Evolutionary conservation across 1,139 yeast genomes (phyloP), one percentile per base, ranked within the genome.

Genomic region (Sugiyamaella novakii): DNA sequence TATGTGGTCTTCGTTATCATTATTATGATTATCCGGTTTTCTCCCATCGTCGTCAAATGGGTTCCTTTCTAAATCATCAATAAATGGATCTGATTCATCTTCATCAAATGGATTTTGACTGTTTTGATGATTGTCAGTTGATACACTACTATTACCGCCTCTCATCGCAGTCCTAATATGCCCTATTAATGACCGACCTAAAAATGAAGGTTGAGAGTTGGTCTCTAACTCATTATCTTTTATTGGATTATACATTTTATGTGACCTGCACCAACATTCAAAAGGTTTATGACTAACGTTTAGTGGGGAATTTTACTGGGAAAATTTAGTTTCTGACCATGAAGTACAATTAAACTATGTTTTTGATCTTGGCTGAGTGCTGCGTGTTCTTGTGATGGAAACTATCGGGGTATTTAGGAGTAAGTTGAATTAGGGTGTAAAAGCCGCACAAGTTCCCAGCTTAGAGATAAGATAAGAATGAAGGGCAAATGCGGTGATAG

Each of bases 361-460:
- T 35, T 29, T 34, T 34, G 6, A 15, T n/a, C n/a, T n/a, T n/a
- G n/a, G n/a, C n/a, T n/a, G n/a, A n/a, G n/a, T n/a, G n/a, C n/a
- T n/a, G n/a, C n/a, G n/a, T n/a, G n/a, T n/a, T n/a, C n/a, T n/a
- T n/a, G n/a, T n/a, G n/a, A n/a, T n/a, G n/a, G n/a, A n/a, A n/a
- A n/a, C n/a, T n/a, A n/a, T n/a, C n/a, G n/a, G n/a, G n/a, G n/a
- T n/a, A n/a, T n/a, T n/a, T n/a, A n/a, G n/a, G n/a, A n/a, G n/a
- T n/a, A n/a, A n/a, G n/a, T n/a, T n/a, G 40, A 36, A 24, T 36
- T 36, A 36, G 40, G 40, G 40, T 36, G 21, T 24, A 24, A 29
- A 29, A 22, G 40, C 40, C 40, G 40, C 40, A 36, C 33, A 11
- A 31, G 35, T 3, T 14, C 6, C 3, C 14, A 12, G 33, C 33